Evolutionary conservation across 352 stramenopile species (phyloP), one percentile per base, ranked within the genome.

Genomic region (Elongisporangium prolatum): DNA sequence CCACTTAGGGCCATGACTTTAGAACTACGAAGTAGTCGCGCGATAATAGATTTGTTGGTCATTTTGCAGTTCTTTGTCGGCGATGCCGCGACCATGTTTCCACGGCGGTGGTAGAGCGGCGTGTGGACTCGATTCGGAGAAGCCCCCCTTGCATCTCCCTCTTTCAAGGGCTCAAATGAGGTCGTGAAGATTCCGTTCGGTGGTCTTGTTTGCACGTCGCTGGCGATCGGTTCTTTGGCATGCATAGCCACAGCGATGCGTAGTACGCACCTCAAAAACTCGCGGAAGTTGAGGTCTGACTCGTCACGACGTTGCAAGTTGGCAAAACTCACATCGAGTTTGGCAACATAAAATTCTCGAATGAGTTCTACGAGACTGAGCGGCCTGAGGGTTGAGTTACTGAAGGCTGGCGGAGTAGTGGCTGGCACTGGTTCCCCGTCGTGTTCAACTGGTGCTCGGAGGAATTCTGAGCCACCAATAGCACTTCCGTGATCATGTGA

Each of bases 161-260:
- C 69, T 57, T 88, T 89, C 0, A 79, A 62, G 6, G 77, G 72
- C 50, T 77, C 68, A 59, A 88, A 88, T 0, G 69, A 67, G 1
- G 77, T 86, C 3, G 69, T 77, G 10, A 70, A 51, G 14, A 79
- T 71, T 11, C 73, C 75, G 28, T 78, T 84, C 9, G 59, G 25
- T 3, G 58, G 58, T 34, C 54, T 52, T 9, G 48, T 52, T 20
- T 37, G 44, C 60, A 64, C 34, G 50, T 48, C 38, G 17, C 38
- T 24, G 56, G 25, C 44, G 25, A 48, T 56, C 49, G 54, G 40
- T 1, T 66, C 73, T 21, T 71, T 66, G 20, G 67, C 60, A 44
- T 89, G 67, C 82, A 92, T 92, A 2, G 82, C 74, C 52, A 92
- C 67, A 7, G 82, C 70, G 50, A 92, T 68, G 11, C 82, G 80